Conservation (phyloP, 371 early-diverging fungal species). For the Syncephalastrum sp. region DNA sequence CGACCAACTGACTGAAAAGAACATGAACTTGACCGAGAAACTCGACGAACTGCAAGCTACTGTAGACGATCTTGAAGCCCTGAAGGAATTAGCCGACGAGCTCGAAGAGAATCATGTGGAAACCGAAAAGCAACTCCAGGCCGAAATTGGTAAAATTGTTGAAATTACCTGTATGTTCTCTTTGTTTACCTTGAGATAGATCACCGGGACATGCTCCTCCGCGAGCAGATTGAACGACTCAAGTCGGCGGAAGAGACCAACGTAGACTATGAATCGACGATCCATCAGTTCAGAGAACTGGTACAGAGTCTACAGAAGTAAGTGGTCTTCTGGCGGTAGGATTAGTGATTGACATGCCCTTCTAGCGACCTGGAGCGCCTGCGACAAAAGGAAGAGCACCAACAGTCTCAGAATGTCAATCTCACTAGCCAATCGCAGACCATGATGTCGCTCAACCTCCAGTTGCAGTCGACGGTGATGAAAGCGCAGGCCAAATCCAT, state of each 20-base stretch:
- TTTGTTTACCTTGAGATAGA: constrained; percentile 32
- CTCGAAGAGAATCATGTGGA: constrained; percentile 88
- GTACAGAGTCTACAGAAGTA: constrained; percentile 70
- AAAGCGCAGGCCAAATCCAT: constrained; percentile 88
- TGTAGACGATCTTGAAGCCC: constrained; percentile 87
- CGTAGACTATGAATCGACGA: constrained; percentile 83
- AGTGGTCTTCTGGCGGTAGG: constrained; percentile 8
- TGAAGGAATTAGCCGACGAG: constrained; percentile 89
- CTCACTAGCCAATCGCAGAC: constrained; percentile 76
- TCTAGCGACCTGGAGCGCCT: constrained; percentile 62
- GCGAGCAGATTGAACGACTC: constrained; percentile 60
- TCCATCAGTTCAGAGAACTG: constrained; percentile 86
- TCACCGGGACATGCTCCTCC: constrained; percentile 66
- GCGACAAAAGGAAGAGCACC: constrained; percentile 60
- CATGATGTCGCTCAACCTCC: constrained; percentile 81
- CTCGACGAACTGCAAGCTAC: constrained; percentile 75
- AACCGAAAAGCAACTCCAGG: constrained; percentile 80
- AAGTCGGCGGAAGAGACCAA: constrained; percentile 76
- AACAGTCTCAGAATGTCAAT: constrained; percentile 22
- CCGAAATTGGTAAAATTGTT: constrained; percentile 63
- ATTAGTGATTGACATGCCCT: too few relatives aligned
- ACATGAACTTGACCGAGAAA: constrained; percentile 67
- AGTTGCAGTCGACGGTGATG: constrained; percentile 77
- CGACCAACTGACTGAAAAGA: constrained; percentile 78
- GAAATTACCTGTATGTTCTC: not conserved